Evolutionary conservation across 139 green algal genomes (phyloP), one percentile per base, ranked within the genome.

Genomic region (Choricystis sp.): DNA sequence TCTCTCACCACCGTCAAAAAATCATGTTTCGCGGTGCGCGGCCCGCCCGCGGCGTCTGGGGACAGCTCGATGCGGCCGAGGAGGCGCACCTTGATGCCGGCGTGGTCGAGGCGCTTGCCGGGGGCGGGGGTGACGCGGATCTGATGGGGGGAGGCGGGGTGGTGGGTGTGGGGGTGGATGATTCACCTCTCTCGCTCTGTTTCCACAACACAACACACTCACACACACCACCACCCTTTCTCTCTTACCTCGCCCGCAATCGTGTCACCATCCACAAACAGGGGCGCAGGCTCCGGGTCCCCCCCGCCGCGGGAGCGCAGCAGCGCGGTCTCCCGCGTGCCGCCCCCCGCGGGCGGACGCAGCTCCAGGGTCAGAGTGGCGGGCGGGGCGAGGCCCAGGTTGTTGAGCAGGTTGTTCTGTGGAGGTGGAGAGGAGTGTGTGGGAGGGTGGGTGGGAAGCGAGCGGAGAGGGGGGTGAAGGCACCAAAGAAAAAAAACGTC

Each of bases 51-150:
- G n/a, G n/a, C n/a, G n/a, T n/a, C n/a, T n/a, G n/a, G n/a, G n/a
- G n/a, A n/a, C 3, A 96, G 76, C 81, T 98, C 94, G 67, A 98
- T 95, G 68, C 94, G 86, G 0, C 93, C 94, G 22, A 98, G 61
- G 31, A 99, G 87, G 77, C 98, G 92, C 26, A 98, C 86, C 4
- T 85, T 88, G 60, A 99, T 88, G 56, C 94, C 93, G 31, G 75
- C 69, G 71, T 99, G 94, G 49, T 99, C 94, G 9, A 97, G 64
- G 61, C 87, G 89, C 71, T 90, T 90, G 29, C 82, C 85, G 19
- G 85, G 85, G 19, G 69, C 69, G 27, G 76, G 77, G 2, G 67
- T 72, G 2, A 88, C 71, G 56, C 75, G 80, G n/a, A 89, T 75
- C 73, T 83, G 70, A 22, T 28, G 49, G 22, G 30, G 21, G 48